Evolutionary conservation across 2,329 filamentous ascomycete genomes (phyloP), one percentile per base, ranked within the genome.

Genomic region (Colletotrichum costaricense): DNA sequence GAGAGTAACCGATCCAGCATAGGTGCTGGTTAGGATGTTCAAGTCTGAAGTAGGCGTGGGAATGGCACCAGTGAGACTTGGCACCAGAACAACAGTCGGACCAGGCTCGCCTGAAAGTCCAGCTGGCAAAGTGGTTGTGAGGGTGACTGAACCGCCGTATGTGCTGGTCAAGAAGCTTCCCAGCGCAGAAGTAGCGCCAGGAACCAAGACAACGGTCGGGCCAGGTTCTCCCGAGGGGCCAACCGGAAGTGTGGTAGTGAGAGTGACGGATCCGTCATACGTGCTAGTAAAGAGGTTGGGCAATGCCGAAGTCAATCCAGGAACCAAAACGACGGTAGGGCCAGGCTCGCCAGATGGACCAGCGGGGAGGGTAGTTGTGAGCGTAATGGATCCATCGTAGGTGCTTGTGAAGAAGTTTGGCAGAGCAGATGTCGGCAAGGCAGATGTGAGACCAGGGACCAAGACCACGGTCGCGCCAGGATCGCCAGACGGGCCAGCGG

Each of bases 301-400:
- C 4, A 64, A n/a, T 19, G 46, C 67, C 4, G 46, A 12, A 33
- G 67, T 69, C 5, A 49, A 16, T 8, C 67, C 24, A 19, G 56
- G 56, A 3, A 59, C 56, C 12, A 59, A 12, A 5, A 58, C 56
- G 11, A 58, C 26, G 7, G 19, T 22, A 5, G 56, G 30, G 2
- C 56, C 56, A 16, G 56, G 56, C n/a, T 59, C 56, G 30, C 56
- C 56, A 4, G 57, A 59, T n/a, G 64, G 64, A 6, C 64, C 64
- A 6, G 55, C 55, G 12, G 64, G 64, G 8, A 67, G 57, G 6
- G 64, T 67, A 12, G 54, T 67, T 11, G 38, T 67, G 12, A 52
- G 55, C 28, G 64, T 58, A 8, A 59, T 24, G 1, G 64, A 59
- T 19, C 67, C 67, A 9, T n/a, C 67, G 26, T 69, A 69, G 3